Evolutionary conservation across 1,284 basidiomycete genomes (phyloP), one percentile per base, ranked within the genome.

Genomic region (Malassezia brasiliensis): DNA sequence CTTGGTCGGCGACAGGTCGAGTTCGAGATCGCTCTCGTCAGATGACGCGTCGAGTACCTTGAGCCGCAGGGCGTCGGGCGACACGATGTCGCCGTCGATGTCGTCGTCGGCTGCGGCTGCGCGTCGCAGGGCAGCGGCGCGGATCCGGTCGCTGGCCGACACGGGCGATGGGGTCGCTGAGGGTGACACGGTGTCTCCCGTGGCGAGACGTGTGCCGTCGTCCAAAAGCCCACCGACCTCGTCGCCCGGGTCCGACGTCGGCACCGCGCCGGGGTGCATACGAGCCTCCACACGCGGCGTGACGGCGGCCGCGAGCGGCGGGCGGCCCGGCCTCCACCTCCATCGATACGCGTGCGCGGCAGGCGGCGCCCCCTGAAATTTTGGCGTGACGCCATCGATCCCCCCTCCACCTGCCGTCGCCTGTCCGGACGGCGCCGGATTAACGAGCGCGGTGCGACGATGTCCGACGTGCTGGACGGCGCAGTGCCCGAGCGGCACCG

Each of bases 211-310:
- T 9, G 42, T 28, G 14, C 42, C 45, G 15, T 31, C 28, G 20
- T 47, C 35, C 1, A 31, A 15, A 3, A 45, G 11, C 3, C 50
- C 42, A 15, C 42, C 14, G 11, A 46, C 42, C 25, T 54, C 53
- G 22, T 54, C 53, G 31, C 20, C 31, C 9, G 37, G 34, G 32
- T 54, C 53, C 7, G 53, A 54, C 11, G 53, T 49, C 2, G 53
- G 53, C 44, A 53, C 42, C 3, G 12, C 17, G 17, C 30, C 22
- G 17, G 17, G 17, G 22, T 17, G 38, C 38, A 40, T 40, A 7
- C 25, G 25, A 28, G 25, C 25, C 25, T 28, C 25, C 25, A 28
- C 25, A 28, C 25, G 25, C 25, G 25, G 25, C 25, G 25, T 4
- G 25, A 7, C 25, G 25, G 7, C 25, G 25, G 25, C 25, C 25